Conservation (phyloP, 768 basidiomycete genomes). For the Candolleomyces efflorescens region DNA sequence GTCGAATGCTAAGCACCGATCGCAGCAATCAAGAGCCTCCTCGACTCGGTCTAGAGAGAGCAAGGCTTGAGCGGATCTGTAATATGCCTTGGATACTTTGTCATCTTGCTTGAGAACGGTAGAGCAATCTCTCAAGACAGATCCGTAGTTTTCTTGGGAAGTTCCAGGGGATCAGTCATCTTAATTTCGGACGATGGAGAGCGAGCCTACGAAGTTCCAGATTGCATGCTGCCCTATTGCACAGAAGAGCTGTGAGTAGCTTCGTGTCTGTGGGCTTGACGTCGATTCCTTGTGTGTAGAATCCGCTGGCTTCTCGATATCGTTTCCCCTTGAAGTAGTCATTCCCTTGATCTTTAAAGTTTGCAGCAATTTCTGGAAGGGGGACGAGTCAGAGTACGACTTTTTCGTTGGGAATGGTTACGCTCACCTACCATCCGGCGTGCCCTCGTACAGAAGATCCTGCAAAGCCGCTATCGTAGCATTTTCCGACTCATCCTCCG, state of each 20-base stretch:
- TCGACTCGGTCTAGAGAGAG: conserved; percentile 67
- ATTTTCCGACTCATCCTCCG: conserved; percentile 63
- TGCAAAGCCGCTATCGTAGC: conserved; percentile 77
- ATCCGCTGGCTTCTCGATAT: conserved; percentile 80
- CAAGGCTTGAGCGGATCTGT: conserved; percentile 79
- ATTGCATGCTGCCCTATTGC: conserved; percentile 93
- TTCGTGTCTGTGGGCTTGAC: conserved; percentile 65
- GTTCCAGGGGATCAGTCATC: neutral
- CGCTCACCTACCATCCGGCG: conserved; percentile 80
- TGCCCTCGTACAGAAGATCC: conserved; percentile 83
- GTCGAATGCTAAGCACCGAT: conserved; percentile 60
- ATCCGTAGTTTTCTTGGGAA: conserved; percentile 77
- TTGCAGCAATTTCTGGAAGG: conserved; percentile 68
- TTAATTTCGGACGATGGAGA: conserved; percentile 1
- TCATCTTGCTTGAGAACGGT: conserved; percentile 60
- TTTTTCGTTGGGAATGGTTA: neutral
- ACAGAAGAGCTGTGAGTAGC: conserved; percentile 64
- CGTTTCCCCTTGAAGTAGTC: conserved; percentile 88
- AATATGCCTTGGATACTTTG: conserved; percentile 76
- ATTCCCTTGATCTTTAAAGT: conserved; percentile 95
- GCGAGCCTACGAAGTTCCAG: conserved; percentile 73
- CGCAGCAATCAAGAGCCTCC: conserved; percentile 83
- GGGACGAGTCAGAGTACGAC: neutral
- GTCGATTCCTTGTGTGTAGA: conserved; percentile 89
- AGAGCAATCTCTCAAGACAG: conserved; percentile 83